Evolutionary conservation across 495 filamentous ascomycete genomes (phyloP).

Genomic region (Xylaria bambusicola): DNA sequence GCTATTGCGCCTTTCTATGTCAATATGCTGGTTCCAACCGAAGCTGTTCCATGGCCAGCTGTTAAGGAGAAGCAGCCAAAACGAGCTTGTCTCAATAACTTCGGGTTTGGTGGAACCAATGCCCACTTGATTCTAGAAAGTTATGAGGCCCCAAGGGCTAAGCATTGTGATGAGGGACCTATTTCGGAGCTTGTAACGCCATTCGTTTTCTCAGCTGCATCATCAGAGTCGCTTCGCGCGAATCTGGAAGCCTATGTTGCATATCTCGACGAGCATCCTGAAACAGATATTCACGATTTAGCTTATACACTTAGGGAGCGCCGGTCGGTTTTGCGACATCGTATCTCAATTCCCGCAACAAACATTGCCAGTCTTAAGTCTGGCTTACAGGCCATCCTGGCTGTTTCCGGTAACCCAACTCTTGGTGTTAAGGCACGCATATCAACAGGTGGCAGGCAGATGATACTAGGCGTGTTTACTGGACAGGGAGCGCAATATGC

Average conservation of each 20-base stretch:
- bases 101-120: background rate
- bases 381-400: too few relatives aligned
- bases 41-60: background rate
- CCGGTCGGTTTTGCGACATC: background rate
- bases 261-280: constrained; percentile 4
- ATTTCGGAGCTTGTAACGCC: background rate
- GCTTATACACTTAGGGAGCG: background rate
- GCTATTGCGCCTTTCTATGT: background rate
- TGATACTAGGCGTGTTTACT: constrained; percentile 28
- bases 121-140: background rate
- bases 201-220: background rate
- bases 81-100: constrained; percentile 2
- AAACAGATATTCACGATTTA: background rate
- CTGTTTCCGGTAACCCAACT: too few relatives aligned
- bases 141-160: background rate
- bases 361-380: background rate
- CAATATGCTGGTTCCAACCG: background rate
- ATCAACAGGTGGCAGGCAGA: too few relatives aligned
- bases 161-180: background rate
- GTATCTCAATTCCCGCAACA: background rate
- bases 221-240: background rate
- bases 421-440: too few relatives aligned
- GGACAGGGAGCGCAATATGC: constrained; percentile 31
- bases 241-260: background rate
- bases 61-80: background rate